Evolutionary conservation across 1,284 basidiomycete species (phyloP).

Genomic region (Tetrapyrgos nigripes): DNA sequence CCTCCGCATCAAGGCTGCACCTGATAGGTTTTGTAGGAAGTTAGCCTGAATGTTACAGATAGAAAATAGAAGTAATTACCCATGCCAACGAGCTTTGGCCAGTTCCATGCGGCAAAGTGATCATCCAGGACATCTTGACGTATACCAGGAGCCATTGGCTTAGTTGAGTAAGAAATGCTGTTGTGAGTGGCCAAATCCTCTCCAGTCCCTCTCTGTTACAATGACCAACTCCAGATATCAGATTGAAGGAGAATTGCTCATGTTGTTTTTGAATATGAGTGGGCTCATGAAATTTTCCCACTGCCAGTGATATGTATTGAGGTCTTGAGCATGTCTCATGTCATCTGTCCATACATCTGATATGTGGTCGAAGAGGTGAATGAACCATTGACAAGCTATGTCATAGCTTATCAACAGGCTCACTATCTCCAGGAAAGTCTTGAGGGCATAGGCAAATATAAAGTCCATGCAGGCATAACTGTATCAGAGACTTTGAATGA

Average conservation of each 20-base stretch:
- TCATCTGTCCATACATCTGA: not conserved
- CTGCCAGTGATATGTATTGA: not conserved
- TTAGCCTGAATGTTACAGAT: not conserved
- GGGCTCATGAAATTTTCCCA: constrained; percentile 1
- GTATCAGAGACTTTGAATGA: not conserved
- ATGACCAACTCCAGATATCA: constrained; percentile 13
- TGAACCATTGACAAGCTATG: constrained; percentile 7
- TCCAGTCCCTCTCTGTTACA: constrained; percentile 28
- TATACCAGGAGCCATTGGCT: constrained; percentile 27
- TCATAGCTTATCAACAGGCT: not conserved
- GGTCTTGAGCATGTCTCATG: not conserved
- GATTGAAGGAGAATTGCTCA: constrained; percentile 18
- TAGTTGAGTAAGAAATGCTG: constrained; percentile 21
- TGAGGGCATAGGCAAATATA: not conserved
- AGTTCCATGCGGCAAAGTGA: constrained; percentile 17
- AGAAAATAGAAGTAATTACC: constrained; percentile 11
- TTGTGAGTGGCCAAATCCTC: constrained; percentile 27
- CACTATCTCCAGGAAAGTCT: not conserved
- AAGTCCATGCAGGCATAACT: constrained; percentile 8
- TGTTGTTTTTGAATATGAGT: constrained; percentile 8
- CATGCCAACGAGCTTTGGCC: constrained; percentile 21
- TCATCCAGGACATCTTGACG: constrained; percentile 22
- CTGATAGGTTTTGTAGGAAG: constrained; percentile 1
- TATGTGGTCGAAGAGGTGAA: constrained; percentile 2
- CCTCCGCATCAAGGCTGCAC: constrained; percentile 16